Percentiles rank a stretch among this genome's conserved stretches.
These are phyloP conservation scores for Tylopilus cervinicoccineus DNA, from an alignment of 768 basidiomycete species.

Conservation along the genomic window DNA sequence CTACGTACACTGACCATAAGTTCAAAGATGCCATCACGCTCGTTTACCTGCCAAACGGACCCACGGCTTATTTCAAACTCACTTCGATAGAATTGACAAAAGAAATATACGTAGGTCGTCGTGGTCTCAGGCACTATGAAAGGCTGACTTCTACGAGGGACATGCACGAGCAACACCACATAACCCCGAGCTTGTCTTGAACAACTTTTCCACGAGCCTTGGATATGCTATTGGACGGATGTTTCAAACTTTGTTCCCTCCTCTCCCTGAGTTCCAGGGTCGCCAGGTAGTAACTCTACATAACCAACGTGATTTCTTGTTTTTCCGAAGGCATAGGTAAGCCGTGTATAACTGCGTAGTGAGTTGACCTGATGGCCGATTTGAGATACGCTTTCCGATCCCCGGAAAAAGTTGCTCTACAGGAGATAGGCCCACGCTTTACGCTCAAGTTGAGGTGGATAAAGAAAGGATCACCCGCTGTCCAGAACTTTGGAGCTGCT, in stretches of 20 bases:
- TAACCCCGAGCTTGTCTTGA: conserved; percentile 91
- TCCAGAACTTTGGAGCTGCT: conserved; percentile 63
- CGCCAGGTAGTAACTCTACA: conserved; percentile 96
- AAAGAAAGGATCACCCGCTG: conserved; percentile 83
- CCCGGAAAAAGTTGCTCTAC: conserved; percentile 84
- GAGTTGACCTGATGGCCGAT: conserved; percentile 5
- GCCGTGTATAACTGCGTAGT: conserved; percentile 18
- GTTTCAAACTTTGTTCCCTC: conserved; percentile 96
- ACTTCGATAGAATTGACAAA: conserved; percentile 83
- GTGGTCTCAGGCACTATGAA: background rate
- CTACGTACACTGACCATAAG: conserved; percentile 1
- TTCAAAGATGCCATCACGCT: conserved; percentile 85
- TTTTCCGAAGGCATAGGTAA: conserved; percentile 93
- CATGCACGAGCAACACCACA: conserved; percentile 93
- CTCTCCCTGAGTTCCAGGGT: conserved; percentile 91
- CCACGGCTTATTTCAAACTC: conserved; percentile 93
- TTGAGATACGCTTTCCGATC: conserved; percentile 88
- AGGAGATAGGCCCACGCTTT: conserved; percentile 97
- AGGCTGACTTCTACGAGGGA: conserved; percentile 46
- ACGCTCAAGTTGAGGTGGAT: conserved; percentile 91
- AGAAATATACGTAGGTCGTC: conserved; percentile 69
- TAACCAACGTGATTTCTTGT: conserved; percentile 96
- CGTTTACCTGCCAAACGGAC: conserved; percentile 86
- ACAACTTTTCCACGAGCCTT: conserved; percentile 89
- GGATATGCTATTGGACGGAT: conserved; percentile 92